Evolutionary conservation across 352 stramenopile genomes (phyloP).

Genomic region (Blastocystis sp.): DNA sequence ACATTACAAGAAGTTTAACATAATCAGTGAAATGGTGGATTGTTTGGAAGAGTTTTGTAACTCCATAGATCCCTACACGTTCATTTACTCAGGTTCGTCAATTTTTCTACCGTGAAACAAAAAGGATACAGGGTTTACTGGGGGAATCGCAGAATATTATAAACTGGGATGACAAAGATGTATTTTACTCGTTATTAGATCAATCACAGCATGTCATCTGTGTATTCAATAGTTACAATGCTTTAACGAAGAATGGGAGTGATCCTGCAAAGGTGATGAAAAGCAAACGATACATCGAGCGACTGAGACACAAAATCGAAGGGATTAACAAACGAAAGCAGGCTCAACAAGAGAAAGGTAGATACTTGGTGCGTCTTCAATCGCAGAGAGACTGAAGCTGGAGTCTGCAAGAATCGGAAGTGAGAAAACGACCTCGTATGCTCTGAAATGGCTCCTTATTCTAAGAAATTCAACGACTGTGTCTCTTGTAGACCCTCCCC

Average conservation of each 20-base stretch:
- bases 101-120: conserved; percentile 42
- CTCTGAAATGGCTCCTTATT: background rate
- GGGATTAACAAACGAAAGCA: conserved; percentile 22
- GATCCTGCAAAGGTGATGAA: conserved; percentile 39
- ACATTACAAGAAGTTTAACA: conserved; percentile 43
- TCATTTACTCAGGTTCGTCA: conserved; percentile 16
- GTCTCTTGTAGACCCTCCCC: background rate
- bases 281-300: conserved; percentile 44
- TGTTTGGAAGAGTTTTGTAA: background rate
- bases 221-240: conserved; percentile 52
- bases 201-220: background rate
- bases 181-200: background rate
- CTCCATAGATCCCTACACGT: background rate
- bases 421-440: background rate
- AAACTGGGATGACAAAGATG: conserved; percentile 45
- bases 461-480: background rate
- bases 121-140: conserved; percentile 26
- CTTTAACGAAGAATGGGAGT: background rate
- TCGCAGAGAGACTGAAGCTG: background rate
- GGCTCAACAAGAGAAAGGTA: background rate
- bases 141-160: conserved; percentile 36
- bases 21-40: conserved; percentile 42
- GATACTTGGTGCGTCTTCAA: background rate
- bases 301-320: background rate
- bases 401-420: background rate